Evolutionary conservation across 2,329 filamentous ascomycete genomes (phyloP).

Genomic region (Pseudogymnoascus sp.): DNA sequence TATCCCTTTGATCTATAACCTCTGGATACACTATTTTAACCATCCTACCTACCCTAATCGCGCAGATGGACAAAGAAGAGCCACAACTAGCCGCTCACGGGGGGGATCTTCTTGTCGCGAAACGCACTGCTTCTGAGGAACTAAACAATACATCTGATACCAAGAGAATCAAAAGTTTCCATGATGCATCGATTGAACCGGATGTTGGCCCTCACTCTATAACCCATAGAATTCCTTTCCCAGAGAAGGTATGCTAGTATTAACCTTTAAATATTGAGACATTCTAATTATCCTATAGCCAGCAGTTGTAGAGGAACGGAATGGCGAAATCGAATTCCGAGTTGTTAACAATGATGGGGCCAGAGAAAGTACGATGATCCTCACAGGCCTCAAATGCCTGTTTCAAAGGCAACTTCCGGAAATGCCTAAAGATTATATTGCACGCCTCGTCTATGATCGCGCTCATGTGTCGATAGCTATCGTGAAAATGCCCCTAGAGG

Average conservation of each 20-base stretch:
- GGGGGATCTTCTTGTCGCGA: no score
- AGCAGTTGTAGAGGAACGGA: slow-evolving; percentile 86
- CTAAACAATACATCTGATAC: no score
- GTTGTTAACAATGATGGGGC: slow-evolving; percentile 95
- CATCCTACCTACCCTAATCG: no score
- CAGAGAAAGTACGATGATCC: slow-evolving; percentile 81
- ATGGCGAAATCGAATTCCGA: slow-evolving; percentile 90
- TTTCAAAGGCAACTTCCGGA: slow-evolving; percentile 98
- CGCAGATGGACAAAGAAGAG: no score
- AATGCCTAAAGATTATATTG: slow-evolving; percentile 99
- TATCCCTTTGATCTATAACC: no score
- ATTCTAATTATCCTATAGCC: slow-evolving; percentile 41
- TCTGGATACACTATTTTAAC: no score
- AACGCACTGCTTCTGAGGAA: no score
- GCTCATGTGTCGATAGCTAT: slow-evolving; percentile 96
- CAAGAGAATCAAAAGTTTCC: slow-evolving; percentile 54
- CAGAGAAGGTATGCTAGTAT: slow-evolving; percentile 63
- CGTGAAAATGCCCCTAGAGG: slow-evolving; percentile 89
- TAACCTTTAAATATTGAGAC: slow-evolving; percentile 17
- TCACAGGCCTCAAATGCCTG: slow-evolving; percentile 93
- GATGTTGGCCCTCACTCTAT: slow-evolving; percentile 34
- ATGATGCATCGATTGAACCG: slow-evolving; percentile 37
- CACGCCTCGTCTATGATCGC: slow-evolving; percentile 91
- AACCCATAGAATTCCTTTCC: slow-evolving; percentile 69
- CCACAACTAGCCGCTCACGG: no score